Conservation (phyloP, 805 yeast species). For the Brettanomyces nanus region DNA sequence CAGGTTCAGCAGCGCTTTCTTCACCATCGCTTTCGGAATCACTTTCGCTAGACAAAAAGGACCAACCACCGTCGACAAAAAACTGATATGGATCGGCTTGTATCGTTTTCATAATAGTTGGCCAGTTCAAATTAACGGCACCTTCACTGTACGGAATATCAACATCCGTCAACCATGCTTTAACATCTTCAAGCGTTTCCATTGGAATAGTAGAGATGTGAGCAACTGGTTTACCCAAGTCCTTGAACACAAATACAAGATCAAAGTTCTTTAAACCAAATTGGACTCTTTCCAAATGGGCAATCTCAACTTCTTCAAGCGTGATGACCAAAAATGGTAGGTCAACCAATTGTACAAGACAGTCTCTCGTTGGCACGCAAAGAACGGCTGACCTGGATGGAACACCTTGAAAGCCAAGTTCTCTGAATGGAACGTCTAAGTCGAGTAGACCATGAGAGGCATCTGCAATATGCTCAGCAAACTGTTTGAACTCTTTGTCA, state of each 20-base stretch:
- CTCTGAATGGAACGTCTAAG: conserved; percentile 91
- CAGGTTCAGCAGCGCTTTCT: conserved; percentile 58
- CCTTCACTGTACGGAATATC: conserved; percentile 94
- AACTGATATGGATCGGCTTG: conserved; percentile 90
- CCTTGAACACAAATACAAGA: conserved; percentile 92
- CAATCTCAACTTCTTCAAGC: conserved; percentile 85
- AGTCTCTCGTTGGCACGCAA: conserved; percentile 96
- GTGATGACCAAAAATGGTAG: conserved; percentile 93
- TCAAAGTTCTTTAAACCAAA: conserved; percentile 96
- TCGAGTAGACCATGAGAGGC: conserved; percentile 78
- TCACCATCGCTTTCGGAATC: conserved; percentile 66
- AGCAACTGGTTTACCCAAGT: conserved; percentile 77
- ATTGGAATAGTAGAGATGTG: conserved; percentile 94
- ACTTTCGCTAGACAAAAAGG: conserved; percentile 81
- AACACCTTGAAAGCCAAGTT: conserved; percentile 95
- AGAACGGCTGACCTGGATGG: conserved; percentile 91
- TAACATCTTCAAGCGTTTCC: conserved; percentile 83
- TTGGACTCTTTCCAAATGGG: conserved; percentile 94
- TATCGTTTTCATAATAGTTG: conserved; percentile 89
- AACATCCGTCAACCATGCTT: conserved; percentile 96
- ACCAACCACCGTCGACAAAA: conserved; percentile 95
- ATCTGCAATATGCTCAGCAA: conserved; percentile 86
- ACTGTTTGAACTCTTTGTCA: conserved; percentile 84
- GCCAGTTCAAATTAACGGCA: conserved; percentile 93
- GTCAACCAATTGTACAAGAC: conserved; percentile 87